These are phyloP conservation scores for Sporothrix inflata DNA, from an alignment of 2,329 filamentous ascomycete species.

Conservation along the genomic window DNA sequence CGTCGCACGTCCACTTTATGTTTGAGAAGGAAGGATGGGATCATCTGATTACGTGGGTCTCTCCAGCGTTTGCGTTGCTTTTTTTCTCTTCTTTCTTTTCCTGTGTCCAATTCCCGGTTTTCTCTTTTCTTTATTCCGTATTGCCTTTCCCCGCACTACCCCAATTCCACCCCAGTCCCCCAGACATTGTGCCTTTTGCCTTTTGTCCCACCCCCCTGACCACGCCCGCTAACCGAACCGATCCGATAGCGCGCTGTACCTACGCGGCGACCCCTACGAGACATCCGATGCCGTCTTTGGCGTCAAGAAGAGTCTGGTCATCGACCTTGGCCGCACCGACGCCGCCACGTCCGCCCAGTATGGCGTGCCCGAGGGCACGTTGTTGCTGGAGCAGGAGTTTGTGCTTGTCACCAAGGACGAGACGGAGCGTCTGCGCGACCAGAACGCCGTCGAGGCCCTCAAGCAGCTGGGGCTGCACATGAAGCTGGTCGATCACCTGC, in stretches of 20 bases:
- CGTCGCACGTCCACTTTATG: conserved; percentile 86
- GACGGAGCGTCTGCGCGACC: conserved; percentile 66
- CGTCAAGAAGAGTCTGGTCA: conserved; percentile 78
- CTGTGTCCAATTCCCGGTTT: conserved; percentile 62
- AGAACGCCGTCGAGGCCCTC: conserved; percentile 67
- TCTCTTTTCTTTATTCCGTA: background rate
- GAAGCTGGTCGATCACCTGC: conserved; percentile 75
- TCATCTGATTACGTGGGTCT: conserved; percentile 76
- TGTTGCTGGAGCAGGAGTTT: conserved; percentile 73
- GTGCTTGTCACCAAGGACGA: conserved; percentile 74
- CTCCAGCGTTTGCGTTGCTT: background rate
- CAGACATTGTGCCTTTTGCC: no score
- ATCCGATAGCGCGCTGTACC: conserved; percentile 67
- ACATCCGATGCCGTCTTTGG: conserved; percentile 84
- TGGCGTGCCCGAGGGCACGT: conserved; percentile 63
- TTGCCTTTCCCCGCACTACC: conserved; percentile 15
- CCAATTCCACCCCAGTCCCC: conserved; percentile 12
- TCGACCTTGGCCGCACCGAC: conserved; percentile 60
- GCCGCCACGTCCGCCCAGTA: conserved; percentile 62
- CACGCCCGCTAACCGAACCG: conserved; percentile 24
- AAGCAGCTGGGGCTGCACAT: conserved; percentile 67
- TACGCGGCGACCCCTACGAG: conserved; percentile 79
- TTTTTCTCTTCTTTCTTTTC: background rate
- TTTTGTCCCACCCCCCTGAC: background rate
- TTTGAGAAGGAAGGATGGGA: conserved; percentile 80